These are phyloP conservation scores for Salvia hispanica DNA, from an alignment of 257 asterid species.

Conservation along the genomic window DNA sequence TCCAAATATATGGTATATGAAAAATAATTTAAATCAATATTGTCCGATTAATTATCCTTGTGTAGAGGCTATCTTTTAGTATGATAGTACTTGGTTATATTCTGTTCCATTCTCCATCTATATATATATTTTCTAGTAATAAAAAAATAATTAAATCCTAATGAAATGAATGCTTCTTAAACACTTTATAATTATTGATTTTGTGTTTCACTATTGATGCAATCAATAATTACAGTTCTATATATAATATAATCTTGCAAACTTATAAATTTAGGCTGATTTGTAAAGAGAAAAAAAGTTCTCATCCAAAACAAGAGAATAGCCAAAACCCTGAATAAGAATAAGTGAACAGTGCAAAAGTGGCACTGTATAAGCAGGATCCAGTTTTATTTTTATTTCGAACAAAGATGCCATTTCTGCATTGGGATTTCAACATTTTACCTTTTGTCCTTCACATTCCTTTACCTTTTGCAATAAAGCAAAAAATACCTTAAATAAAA, in stretches of 20 bases:
- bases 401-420: conserved; percentile 49
- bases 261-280: not conserved
- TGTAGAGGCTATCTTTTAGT: no score
- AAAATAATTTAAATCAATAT: no score
- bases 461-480: not conserved
- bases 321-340: conserved; percentile 29
- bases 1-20: no score
- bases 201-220: not conserved
- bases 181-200: not conserved
- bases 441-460: conserved; percentile 32
- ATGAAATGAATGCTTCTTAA: not conserved
- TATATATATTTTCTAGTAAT: conserved; percentile 6
- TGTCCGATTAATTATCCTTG: no score
- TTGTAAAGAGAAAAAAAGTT: not conserved
- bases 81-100: no score
- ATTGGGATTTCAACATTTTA: conserved; percentile 49
- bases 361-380: conserved; percentile 21
- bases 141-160: conserved; percentile 29
- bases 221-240: not conserved
- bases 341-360: conserved; percentile 33
- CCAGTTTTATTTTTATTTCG: conserved; percentile 5
- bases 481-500: not conserved
- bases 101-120: no score
- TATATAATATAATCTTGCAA: not conserved
- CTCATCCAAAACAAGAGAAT: conserved; percentile 35